Evolutionary conservation across 306 rosid genomes (phyloP).

Genomic region (Gleditsia sinensis): DNA sequence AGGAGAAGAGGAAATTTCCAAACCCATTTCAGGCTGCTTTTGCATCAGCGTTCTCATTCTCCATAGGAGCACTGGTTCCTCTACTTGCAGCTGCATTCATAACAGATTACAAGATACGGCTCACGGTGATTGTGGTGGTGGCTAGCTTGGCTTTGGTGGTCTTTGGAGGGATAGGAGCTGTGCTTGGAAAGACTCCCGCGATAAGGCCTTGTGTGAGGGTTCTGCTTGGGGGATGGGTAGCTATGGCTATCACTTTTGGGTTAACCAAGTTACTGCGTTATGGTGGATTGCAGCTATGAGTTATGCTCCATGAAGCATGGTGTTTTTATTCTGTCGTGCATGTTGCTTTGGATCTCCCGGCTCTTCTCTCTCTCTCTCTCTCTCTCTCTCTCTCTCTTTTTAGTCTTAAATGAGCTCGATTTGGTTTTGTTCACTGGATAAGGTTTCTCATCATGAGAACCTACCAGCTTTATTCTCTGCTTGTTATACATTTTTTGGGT

Average conservation of each 20-base stretch:
- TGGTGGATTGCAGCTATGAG: background rate
- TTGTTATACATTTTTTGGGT: no score
- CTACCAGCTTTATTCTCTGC: no score
- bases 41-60: constrained; percentile 29
- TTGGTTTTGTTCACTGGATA: no score
- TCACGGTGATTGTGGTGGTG: constrained; percentile 11
- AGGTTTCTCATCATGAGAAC: no score
- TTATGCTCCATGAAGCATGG: no score
- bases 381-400: no score
- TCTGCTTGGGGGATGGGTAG: constrained; percentile 36
- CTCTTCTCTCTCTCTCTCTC: no score
- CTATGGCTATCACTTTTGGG: constrained; percentile 36
- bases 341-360: no score
- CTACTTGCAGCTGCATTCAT: constrained; percentile 12
- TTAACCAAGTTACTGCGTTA: constrained; percentile 4
- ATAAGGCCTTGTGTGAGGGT: constrained; percentile 10
- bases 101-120: constrained; percentile 6
- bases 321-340: no score
- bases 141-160: constrained; percentile 7
- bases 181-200: background rate
- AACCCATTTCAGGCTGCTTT: constrained; percentile 20
- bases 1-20: constrained; percentile 23
- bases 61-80: constrained; percentile 17
- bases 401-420: no score
- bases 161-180: constrained; percentile 33